Evolutionary conservation across 352 stramenopile genomes (phyloP).

Genomic region (Globisporangium carolinianum): DNA sequence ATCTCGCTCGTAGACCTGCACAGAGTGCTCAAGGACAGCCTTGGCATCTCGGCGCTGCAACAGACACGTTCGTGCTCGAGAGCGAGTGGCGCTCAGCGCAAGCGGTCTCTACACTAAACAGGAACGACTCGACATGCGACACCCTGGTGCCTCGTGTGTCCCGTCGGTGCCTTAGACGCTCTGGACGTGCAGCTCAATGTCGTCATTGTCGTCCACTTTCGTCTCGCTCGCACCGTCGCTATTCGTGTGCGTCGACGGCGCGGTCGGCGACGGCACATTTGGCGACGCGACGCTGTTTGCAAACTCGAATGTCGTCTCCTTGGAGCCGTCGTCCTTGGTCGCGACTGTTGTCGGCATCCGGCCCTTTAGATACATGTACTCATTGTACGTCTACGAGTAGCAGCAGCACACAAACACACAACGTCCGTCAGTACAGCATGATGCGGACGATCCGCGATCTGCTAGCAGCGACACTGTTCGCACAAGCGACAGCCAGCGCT

Average conservation of each 20-base stretch:
- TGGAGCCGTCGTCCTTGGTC: constrained; percentile 43
- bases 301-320: constrained; percentile 79
- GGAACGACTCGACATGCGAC: neutral
- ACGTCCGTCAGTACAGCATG: neutral
- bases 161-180: constrained; percentile 15
- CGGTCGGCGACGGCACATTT: constrained; percentile 25
- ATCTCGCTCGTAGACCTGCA: constrained; percentile 14
- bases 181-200: constrained; percentile 25
- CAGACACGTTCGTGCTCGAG: constrained; percentile 33
- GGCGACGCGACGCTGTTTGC: constrained; percentile 38
- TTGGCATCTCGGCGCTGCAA: constrained; percentile 21
- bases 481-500: too few relatives aligned
- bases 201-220: constrained; percentile 16
- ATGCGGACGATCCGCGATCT: neutral
- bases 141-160: neutral
- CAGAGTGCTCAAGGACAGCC: constrained; percentile 10
- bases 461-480: too few relatives aligned
- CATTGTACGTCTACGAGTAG: constrained; percentile 43
- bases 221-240: constrained; percentile 17
- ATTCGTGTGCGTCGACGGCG: constrained; percentile 10
- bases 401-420: neutral
- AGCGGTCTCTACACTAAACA: neutral
- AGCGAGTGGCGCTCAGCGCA: neutral
- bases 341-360: constrained; percentile 56
- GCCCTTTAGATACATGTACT: constrained; percentile 80